Evolutionary conservation across 164 flowering plant species (phyloP), one percentile per base, ranked within the genome.

Genomic region (Aristolochia contorta): DNA sequence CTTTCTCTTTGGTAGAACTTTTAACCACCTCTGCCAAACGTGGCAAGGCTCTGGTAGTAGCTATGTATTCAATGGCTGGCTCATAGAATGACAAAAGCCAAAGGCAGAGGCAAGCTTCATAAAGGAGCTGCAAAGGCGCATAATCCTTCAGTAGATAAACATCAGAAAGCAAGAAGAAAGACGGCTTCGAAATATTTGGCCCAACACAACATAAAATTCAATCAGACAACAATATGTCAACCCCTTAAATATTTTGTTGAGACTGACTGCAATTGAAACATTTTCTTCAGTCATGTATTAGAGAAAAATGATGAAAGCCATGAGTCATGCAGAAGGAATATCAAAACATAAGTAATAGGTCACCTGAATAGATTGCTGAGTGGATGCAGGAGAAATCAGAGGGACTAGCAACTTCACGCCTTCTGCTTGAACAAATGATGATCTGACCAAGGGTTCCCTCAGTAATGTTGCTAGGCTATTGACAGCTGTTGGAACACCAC

Each of bases 331-430:
- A 10, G 12, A 37, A 37, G 7, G 43, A 37, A 37, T 37, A 0
- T 7, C 1, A 37, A 37, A 37, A 37, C 43, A 37, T 3, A 0
- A 37, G 12, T 37, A 37, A 37, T 37, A 37, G 43, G 7, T 65
- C 71, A 93, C 98, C 96, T 93, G 98, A 53, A 87, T 84, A 56
- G 98, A 89, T 63, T 93, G 97, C 72, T 89, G 98, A 58, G 86
- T 89, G 59, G 97, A 84, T 66, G 90, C 98, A 46, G 98, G 98
- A 68, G 84, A 71, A 67, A 93, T 89, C 59, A 87, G 72, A 56
- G 97, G 98, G 68, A 84, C 67, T 19, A 93, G 86, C 75, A 93
- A 65, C 78, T 86, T 89, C 69, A 87, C 91, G 21, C 98, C 98
- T 76, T 93, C 98, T 56, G 72, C 79, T 75, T 81, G 80, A 75